Base-by-base conservation (phyloP, 2,329 filamentous ascomycete species). In the Trichocomaceae sp. region DNA sequence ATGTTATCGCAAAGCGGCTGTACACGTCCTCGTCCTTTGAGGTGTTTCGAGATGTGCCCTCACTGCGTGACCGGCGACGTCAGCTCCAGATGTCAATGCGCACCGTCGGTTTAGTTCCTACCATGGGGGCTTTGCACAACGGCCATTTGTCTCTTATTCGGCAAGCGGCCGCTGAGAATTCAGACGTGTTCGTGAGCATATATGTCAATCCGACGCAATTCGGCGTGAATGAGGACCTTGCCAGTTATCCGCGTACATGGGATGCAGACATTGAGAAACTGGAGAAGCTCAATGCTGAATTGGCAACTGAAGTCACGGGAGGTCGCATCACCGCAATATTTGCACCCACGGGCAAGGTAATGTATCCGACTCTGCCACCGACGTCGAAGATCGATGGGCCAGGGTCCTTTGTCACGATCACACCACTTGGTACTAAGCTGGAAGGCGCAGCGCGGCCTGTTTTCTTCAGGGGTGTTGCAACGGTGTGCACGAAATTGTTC, bases 121-220 rank as follows among this genome's bases (percentile, higher is more conserved):
- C 93, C 31, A 97, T 99, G 93, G 93, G 93, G 59, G 93, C 93
- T 49, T 80, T 99, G n/a, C 93, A 99, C 72, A 82, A 84, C 54
- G 93, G 93, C 41, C 93, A 99, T 73, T 74, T 96, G 50, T 87
- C 88, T 3, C 81, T 99, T 20, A 87, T 96, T 64, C 87, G 89
- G 57, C 82, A 85, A 62, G 93, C 93, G 2, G 91, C 91, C 1
- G 77, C 79, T 47, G 89, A 95, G 64, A 93, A 90, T 73, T 86
- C 88, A 61, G 82, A 90, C 63, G 88, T 97, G 55, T 85, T 96
- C 58, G 88, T 99, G 54, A 90, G 87, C 67, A 86, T 97, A 62
- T 99, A 92, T 71, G 88, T 99, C 66, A 99, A 99, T 71, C 93
- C 93, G 3, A 93, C 93, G 1, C 93, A 99, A 72, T 99, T 99